phyloP scores from a whole-genome alignment of 352 stramenopile genomes.

The Phytophthora pinifolia region DNA sequence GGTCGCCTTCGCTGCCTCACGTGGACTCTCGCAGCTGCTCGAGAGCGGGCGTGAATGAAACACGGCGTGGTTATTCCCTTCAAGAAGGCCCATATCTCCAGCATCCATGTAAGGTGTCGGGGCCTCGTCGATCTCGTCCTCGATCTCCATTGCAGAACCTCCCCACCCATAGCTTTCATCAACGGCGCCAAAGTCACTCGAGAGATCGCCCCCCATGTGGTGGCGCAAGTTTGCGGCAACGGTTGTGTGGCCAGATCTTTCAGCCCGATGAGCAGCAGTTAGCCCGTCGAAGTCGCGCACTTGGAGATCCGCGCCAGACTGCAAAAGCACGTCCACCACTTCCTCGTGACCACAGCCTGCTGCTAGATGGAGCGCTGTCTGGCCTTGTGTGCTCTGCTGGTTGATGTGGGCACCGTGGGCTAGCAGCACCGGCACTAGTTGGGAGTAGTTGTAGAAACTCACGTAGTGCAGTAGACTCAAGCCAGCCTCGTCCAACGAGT shows the following conservation, averaged over 20 bases:
- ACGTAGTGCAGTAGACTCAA: conserved; percentile 90
- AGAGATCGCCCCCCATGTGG: conserved; percentile 35
- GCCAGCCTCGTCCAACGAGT: conserved; percentile 85
- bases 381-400: conserved; percentile 80
- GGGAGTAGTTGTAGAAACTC: conserved; percentile 88
- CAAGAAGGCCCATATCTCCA: conserved; percentile 38
- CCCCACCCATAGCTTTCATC: conserved; percentile 30
- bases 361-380: conserved; percentile 83
- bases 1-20: conserved; percentile 34
- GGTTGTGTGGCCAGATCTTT: conserved; percentile 64
- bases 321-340: conserved; percentile 66
- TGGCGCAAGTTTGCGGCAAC: conserved; percentile 48
- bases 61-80: conserved; percentile 11
- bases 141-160: conserved; percentile 53
- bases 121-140: conserved; percentile 55
- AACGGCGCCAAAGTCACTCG: conserved; percentile 9
- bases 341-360: conserved; percentile 71
- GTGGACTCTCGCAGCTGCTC: conserved; percentile 36
- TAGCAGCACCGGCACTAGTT: conserved; percentile 74
- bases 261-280: conserved; percentile 71
- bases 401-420: conserved; percentile 85
- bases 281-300: conserved; percentile 72
- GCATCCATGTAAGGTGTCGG: conserved; percentile 39
- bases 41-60: conserved; percentile 2
- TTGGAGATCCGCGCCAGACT: conserved; percentile 60